phyloP scores from a whole-genome alignment of 177 flowering plant species.

The Tripterygium wilfordii region DNA sequence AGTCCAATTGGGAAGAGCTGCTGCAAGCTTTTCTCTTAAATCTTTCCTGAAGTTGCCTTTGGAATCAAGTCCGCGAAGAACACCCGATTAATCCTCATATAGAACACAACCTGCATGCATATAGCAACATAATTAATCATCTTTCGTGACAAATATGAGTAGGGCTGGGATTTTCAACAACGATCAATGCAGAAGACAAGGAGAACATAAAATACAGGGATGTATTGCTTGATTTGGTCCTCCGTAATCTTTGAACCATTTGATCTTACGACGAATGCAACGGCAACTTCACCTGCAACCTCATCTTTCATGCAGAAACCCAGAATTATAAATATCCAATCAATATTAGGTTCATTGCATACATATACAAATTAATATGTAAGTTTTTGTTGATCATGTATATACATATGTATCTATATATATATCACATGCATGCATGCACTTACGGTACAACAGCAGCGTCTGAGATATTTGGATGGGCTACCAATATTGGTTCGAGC shows the following conservation, averaged over 20 bases:
- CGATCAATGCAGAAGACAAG: not conserved
- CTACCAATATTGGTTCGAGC: conserved; percentile 21
- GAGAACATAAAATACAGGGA: conserved; percentile 20
- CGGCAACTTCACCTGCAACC: conserved; percentile 51
- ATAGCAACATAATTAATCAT: not conserved
- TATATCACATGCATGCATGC: not conserved
- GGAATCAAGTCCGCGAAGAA: conserved; percentile 39
- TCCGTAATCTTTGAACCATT: conserved; percentile 46
- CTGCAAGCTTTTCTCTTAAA: conserved; percentile 4
- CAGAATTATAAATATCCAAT: not conserved
- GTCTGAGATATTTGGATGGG: conserved; percentile 18
- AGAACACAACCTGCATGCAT: conserved; percentile 39
- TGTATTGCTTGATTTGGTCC: conserved; percentile 59
- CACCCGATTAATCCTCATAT: conserved; percentile 37
- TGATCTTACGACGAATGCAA: conserved; percentile 59
- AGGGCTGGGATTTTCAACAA: not conserved
- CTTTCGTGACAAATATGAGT: not conserved
- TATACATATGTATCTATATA: no score
- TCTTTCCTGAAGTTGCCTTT: conserved; percentile 45
- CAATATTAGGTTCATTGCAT: not conserved
- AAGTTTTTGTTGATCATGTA: no score
- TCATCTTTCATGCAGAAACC: conserved; percentile 26
- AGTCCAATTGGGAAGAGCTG: no score
- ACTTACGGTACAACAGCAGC: conserved; percentile 29
- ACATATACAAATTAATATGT: no score